phyloP scores from a whole-genome alignment of 768 basidiomycete species.

The Paxillus involutus region DNA sequence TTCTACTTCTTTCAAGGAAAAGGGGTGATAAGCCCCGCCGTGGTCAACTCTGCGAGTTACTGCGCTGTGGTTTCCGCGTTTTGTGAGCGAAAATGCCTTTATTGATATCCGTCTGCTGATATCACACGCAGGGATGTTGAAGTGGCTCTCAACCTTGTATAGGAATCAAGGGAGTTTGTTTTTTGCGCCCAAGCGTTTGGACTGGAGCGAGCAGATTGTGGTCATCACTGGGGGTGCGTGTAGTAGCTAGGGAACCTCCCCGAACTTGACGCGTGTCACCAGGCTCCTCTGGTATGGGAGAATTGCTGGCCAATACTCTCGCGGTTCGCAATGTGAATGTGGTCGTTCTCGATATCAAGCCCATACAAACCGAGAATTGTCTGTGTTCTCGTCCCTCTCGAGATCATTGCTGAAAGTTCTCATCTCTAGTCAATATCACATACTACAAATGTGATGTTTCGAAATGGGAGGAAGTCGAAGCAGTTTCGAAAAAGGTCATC shows the following conservation, averaged over 20 bases:
- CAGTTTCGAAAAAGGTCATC: slow-evolving; percentile 66
- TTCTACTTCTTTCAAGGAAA: slow-evolving; percentile 75
- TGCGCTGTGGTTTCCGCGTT: slow-evolving; percentile 58
- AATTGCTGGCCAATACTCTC: slow-evolving; percentile 83
- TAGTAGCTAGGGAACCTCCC: background rate
- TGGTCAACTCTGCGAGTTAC: slow-evolving; percentile 55
- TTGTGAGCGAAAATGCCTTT: slow-evolving; percentile 49
- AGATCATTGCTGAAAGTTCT: background rate
- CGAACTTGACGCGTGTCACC: background rate
- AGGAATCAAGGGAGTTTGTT: slow-evolving; percentile 71
- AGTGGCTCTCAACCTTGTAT: slow-evolving; percentile 71
- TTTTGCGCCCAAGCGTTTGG: slow-evolving; percentile 56
- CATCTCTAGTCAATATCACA: slow-evolving; percentile 63
- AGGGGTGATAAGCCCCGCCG: slow-evolving; percentile 46
- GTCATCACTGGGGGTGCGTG: slow-evolving; percentile 87
- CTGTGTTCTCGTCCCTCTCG: slow-evolving; percentile 18
- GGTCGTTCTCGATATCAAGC: slow-evolving; percentile 83
- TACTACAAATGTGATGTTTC: slow-evolving; percentile 94
- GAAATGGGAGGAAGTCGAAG: slow-evolving; percentile 81
- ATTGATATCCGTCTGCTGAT: slow-evolving; percentile 1
- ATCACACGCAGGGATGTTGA: slow-evolving; percentile 53
- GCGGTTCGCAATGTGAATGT: slow-evolving; percentile 81
- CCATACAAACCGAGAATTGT: slow-evolving; percentile 78
- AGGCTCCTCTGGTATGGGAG: slow-evolving; percentile 91
- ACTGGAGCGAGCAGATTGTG: slow-evolving; percentile 90